These are phyloP conservation scores for Hippophae rhamnoides DNA, from an alignment of 306 rosid genomes.

Conservation along the genomic window DNA sequence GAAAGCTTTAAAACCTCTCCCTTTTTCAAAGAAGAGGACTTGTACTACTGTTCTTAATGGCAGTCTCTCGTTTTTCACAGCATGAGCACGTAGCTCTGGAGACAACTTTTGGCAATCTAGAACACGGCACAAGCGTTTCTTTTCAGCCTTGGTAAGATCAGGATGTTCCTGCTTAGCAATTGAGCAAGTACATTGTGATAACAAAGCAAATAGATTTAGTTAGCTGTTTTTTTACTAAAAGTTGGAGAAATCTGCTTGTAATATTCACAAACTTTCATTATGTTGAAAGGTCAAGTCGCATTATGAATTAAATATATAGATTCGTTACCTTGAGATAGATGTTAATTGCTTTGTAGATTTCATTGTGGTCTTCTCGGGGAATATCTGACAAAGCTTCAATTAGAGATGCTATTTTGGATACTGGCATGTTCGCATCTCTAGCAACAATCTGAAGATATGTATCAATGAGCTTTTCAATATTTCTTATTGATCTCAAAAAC, in stretches of 20 bases:
- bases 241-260: no score
- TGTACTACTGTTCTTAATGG: constrained; percentile 79
- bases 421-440: constrained; percentile 61
- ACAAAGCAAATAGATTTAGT: not conserved
- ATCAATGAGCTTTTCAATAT: constrained; percentile 73
- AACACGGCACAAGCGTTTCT: constrained; percentile 53
- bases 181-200: constrained; percentile 10
- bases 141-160: constrained; percentile 58
- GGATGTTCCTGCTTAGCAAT: constrained; percentile 50
- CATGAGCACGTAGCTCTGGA: constrained; percentile 54
- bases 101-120: constrained; percentile 73
- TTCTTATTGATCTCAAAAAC: constrained; percentile 44
- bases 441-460: constrained; percentile 83
- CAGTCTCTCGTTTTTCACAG: constrained; percentile 71
- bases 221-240: not conserved
- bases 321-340: constrained; percentile 68
- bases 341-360: constrained; percentile 78
- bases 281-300: not conserved
- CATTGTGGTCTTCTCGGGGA: constrained; percentile 63
- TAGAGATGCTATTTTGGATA: constrained; percentile 51
- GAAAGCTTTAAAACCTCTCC: constrained; percentile 36
- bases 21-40: constrained; percentile 73
- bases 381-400: constrained; percentile 73
- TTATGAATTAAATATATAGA: not conserved
- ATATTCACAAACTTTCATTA: not conserved